Evolutionary conservation across 2,329 filamentous ascomycete genomes (phyloP).

Genomic region (Trichoderma endophyticum): DNA sequence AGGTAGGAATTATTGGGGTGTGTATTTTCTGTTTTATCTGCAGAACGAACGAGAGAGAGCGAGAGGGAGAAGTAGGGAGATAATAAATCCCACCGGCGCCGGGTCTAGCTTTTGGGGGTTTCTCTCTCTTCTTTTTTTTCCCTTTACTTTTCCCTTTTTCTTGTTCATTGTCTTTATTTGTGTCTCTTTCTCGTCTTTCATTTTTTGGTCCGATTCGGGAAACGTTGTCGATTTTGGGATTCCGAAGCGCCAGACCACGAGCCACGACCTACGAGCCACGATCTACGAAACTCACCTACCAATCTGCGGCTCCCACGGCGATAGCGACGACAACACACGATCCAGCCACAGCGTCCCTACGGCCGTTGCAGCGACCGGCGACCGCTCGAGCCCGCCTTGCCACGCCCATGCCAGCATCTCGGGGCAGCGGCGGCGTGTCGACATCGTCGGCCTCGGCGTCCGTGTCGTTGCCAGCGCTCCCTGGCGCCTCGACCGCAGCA

Average conservation of each 20-base stretch:
- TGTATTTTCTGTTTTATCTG: background rate
- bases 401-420: slow-evolving; percentile 24
- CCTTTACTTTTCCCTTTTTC: background rate
- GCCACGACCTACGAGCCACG: background rate
- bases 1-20: background rate
- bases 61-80: background rate
- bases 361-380: slow-evolving; percentile 3
- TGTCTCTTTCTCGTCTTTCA: background rate
- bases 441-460: slow-evolving; percentile 24
- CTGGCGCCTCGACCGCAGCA: background rate
- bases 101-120: background rate
- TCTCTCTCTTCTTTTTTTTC: background rate
- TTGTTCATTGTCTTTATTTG: background rate
- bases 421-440: slow-evolving; percentile 23
- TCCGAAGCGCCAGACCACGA: background rate
- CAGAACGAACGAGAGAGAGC: background rate
- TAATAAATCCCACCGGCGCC: slow-evolving; percentile 8
- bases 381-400: slow-evolving; percentile 4
- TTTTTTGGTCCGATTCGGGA: background rate
- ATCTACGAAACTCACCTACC: background rate
- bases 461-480: slow-evolving; percentile 25
- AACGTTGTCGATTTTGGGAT: background rate
- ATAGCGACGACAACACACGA: background rate
- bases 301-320: background rate
- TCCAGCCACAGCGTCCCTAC: background rate